Percentiles rank a stretch among this genome's conserved stretches.
phyloP scores from a whole-genome alignment of 2,329 filamentous ascomycete species.

The Aspergillus costaricaensis region DNA sequence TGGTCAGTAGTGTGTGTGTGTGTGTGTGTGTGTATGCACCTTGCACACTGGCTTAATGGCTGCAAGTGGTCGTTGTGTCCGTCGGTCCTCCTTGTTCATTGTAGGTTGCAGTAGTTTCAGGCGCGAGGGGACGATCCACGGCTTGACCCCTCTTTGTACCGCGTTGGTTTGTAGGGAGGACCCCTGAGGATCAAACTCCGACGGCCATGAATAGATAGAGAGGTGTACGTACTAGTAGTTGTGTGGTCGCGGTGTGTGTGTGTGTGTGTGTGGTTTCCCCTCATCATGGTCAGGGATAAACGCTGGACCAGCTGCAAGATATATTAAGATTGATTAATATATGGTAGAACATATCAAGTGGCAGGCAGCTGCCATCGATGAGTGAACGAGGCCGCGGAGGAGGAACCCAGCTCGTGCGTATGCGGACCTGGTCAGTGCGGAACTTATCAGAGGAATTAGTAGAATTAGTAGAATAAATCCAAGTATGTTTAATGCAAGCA shows the following conservation, averaged over 20 bases:
- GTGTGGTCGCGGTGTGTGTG: not conserved
- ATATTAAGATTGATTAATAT: not conserved
- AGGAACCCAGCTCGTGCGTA: not conserved
- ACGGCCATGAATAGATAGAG: not conserved
- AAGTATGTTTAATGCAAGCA: slow-evolving; percentile 1
- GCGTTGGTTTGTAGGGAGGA: not conserved
- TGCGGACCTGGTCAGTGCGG: slow-evolving; percentile 21
- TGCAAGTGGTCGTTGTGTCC: not conserved
- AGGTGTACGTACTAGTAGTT: not conserved
- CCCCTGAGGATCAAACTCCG: not conserved
- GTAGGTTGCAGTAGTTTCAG: not conserved
- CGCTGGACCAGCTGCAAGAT: not conserved
- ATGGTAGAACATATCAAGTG: not conserved
- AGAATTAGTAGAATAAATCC: not conserved
- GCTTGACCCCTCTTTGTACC: not conserved
- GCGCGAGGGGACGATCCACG: not conserved
- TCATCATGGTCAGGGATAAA: not conserved
- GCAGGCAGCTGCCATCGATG: not conserved
- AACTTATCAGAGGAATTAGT: not conserved
- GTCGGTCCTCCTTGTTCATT: not conserved
- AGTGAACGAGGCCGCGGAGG: not conserved
- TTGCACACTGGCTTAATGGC: no score
- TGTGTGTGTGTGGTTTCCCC: not conserved
- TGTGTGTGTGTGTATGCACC: not conserved
- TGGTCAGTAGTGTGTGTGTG: not conserved